A percentile compares a stretch with the other conserved stretches of the same genome.
Evolutionary conservation across 768 basidiomycete genomes (phyloP).

Genomic region (Cytidiella melzeri): DNA sequence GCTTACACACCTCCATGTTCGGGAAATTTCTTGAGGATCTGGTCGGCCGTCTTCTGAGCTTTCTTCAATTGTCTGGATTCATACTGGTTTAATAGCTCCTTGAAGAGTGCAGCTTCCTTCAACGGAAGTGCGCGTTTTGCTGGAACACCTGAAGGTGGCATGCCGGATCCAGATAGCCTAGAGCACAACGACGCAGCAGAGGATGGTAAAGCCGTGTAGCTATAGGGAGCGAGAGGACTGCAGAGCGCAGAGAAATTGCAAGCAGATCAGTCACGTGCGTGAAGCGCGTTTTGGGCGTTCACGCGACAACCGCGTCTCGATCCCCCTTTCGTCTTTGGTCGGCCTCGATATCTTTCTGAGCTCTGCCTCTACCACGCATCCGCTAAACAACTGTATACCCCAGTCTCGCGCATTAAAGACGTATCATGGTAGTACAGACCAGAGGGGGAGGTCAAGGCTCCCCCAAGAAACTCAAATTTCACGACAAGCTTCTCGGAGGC

Average conservation of each 20-base stretch:
- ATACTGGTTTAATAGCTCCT: conserved; percentile 80
- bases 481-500: conserved; percentile 66
- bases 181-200: too few relatives aligned
- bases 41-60: conserved; percentile 85
- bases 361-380: background rate
- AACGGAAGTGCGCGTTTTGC: conserved; percentile 55
- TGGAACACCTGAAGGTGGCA: conserved; percentile 22
- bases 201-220: too few relatives aligned
- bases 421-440: conserved; percentile 66
- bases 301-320: background rate
- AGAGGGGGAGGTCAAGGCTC: conserved; percentile 48
- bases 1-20: conserved; percentile 80
- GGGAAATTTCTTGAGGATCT: conserved; percentile 91
- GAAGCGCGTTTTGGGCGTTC: background rate
- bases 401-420: background rate
- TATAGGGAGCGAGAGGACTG: too few relatives aligned
- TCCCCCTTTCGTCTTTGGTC: background rate
- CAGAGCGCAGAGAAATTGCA: background rate
- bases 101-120: conserved; percentile 83
- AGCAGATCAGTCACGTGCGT: background rate
- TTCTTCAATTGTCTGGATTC: conserved; percentile 87
- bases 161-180: conserved; percentile 4
- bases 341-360: background rate
- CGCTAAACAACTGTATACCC: background rate
- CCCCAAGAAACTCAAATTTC: conserved; percentile 64